Evolutionary conservation across 768 basidiomycete species (phyloP), one percentile per base, ranked within the genome.

Genomic region (Russula sp.): DNA sequence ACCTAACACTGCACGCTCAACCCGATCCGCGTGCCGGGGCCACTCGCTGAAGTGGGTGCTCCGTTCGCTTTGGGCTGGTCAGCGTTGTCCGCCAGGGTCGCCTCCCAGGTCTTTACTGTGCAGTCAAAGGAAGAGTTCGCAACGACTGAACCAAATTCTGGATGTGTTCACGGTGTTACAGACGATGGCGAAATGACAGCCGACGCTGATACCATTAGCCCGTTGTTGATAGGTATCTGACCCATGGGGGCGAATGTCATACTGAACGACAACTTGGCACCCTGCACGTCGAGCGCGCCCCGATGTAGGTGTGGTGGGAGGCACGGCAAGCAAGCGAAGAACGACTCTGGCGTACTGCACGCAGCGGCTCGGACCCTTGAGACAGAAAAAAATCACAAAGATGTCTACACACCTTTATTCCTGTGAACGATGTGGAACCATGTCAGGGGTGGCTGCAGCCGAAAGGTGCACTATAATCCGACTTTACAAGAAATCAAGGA

Each of bases 91-190:
- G 72, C 71, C 11, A 71, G 66, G 0, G 75, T 76, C 73, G 90
- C 83, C 70, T 95, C 91, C 93, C 93, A 98, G 16, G 98, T 82
- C 73, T 95, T 91, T 58, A 94, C 90, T 0, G 90, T 90, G 29
- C 95, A 82, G 74, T 98, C 96, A 68, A 94, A 93, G 2, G 89
- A 93, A 5, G 85, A 83, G 4, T 89, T 91, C 0, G 93, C 93
- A 58, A 98, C 77, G 56, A 97, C 82, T 1, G 85, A 82, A 5
- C 93, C 95, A 61, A 93, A 94, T 72, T 94, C 87, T 5, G 96
- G 93, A 70, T 95, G 93, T 1, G 93, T n/a, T n/a, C 76, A 83
- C 78, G 71, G 91, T 92, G 64, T 86, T 83, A 64, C 78, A 80
- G 38, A 91, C 76, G 41, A 82, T 62, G 62, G 80, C 78, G 69